These are phyloP conservation scores for Puccinia novopanici DNA, from an alignment of 1,284 basidiomycete species.

Conservation along the genomic window DNA sequence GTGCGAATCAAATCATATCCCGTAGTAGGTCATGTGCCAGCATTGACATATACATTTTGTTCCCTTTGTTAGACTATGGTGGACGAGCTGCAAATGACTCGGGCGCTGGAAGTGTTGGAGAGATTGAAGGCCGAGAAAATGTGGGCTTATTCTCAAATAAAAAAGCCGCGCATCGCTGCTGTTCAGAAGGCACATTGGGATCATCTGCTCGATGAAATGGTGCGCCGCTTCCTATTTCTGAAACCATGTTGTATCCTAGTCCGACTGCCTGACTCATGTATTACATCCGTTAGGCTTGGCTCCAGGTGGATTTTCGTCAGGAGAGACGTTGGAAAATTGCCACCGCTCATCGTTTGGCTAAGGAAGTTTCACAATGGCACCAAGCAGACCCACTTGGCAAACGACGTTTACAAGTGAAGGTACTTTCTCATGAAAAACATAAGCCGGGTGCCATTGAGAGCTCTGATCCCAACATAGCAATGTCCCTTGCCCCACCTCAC, in stretches of 20 bases:
- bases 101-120: conserved; percentile 83
- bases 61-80: conserved; percentile 52
- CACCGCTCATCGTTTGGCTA: conserved; percentile 29
- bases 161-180: conserved; percentile 83
- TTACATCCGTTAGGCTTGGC: conserved; percentile 75
- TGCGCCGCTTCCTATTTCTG: conserved; percentile 59
- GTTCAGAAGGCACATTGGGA: conserved; percentile 90
- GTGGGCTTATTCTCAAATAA: conserved; percentile 94
- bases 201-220: conserved; percentile 94
- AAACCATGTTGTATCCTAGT: background rate
- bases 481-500: background rate
- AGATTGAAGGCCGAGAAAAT: conserved; percentile 74
- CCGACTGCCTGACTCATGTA: background rate
- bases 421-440: background rate
- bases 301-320: conserved; percentile 90
- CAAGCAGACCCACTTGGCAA: conserved; percentile 22
- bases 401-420: conserved; percentile 28
- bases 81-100: conserved; percentile 59
- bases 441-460: background rate
- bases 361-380: conserved; percentile 27
- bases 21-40: conserved; percentile 16
- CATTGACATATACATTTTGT: background rate
- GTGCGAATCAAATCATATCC: conserved; percentile 47
- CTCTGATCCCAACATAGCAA: background rate
- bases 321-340: conserved; percentile 86